Evolutionary conservation across 1,139 yeast species (phyloP).

Genomic region (Pichia sp.): DNA sequence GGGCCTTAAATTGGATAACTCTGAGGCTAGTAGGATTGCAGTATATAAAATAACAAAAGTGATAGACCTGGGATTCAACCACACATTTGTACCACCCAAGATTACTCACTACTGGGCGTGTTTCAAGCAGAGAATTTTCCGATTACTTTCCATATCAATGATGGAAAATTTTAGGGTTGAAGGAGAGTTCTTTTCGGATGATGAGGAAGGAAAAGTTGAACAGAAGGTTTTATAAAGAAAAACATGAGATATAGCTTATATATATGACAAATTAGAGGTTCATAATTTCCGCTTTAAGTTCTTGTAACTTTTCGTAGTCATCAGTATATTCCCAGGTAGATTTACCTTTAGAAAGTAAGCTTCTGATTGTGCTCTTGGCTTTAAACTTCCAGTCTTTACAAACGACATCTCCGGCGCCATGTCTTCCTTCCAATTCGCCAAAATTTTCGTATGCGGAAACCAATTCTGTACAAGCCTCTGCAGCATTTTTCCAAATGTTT

Average conservation of each 20-base stretch:
- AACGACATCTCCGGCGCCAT: constrained; percentile 77
- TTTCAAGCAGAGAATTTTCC: background rate
- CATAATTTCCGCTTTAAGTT: constrained; percentile 43
- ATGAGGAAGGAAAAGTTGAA: background rate
- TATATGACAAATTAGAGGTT: background rate
- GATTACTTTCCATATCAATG: constrained; percentile 1
- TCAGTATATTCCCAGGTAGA: constrained; percentile 73
- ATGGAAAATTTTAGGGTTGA: background rate
- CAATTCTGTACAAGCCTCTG: constrained; percentile 72
- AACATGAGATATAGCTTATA: background rate
- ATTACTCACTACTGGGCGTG: constrained; percentile 15
- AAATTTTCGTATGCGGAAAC: constrained; percentile 83
- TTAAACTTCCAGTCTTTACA: constrained; percentile 92
- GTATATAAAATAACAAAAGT: constrained; percentile 29
- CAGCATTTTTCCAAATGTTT: constrained; percentile 70
- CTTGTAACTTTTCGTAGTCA: constrained; percentile 66
- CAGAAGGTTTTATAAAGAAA: background rate
- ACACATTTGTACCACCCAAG: constrained; percentile 12
- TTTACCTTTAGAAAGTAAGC: constrained; percentile 76
- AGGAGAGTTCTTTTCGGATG: background rate
- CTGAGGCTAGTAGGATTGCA: constrained; percentile 28
- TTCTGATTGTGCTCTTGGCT: constrained; percentile 65
- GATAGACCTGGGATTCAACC: constrained; percentile 21
- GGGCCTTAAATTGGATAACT: constrained; percentile 41
- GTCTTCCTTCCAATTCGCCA: constrained; percentile 83